Percentiles rank a stretch among this genome's conserved stretches.
phyloP scores from a whole-genome alignment of 208 protist genomes.

The Phytomonas sp. region DNA sequence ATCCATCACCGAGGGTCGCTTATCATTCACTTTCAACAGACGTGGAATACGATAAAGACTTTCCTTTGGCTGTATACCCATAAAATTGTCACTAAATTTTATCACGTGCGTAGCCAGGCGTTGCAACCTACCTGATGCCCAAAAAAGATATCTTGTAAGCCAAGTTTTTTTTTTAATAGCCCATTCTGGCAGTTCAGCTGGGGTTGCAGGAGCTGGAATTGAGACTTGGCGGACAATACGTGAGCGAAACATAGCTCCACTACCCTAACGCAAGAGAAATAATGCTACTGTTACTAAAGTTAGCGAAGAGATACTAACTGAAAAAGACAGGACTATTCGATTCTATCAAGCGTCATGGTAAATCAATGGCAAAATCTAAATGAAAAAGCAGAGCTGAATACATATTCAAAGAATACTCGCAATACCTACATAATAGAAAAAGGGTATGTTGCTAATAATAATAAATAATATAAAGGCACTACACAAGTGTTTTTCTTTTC shows the following conservation, averaged over 20 bases:
- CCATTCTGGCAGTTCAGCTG: slow-evolving; percentile 57
- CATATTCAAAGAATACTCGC: background rate
- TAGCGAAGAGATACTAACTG: background rate
- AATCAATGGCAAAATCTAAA: background rate
- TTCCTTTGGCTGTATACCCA: slow-evolving; percentile 75
- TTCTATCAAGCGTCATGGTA: background rate
- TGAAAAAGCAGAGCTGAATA: slow-evolving; percentile 7
- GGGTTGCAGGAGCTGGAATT: slow-evolving; percentile 20
- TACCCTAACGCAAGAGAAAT: slow-evolving; percentile 11
- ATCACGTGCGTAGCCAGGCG: slow-evolving; percentile 29
- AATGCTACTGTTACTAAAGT: slow-evolving; percentile 5
- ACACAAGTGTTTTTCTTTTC: background rate
- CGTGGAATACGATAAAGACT: slow-evolving; percentile 69
- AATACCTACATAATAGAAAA: background rate
- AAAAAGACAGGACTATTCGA: background rate
- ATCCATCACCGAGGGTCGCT: slow-evolving; percentile 74
- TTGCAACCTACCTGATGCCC: slow-evolving; percentile 31
- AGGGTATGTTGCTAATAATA: background rate
- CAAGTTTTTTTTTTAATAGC: slow-evolving; percentile 46
- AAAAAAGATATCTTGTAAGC: slow-evolving; percentile 35
- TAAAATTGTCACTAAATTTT: slow-evolving; percentile 44
- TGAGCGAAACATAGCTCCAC: slow-evolving; percentile 28
- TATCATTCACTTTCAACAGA: slow-evolving; percentile 60
- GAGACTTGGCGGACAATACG: slow-evolving; percentile 18
- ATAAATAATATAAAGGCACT: too few relatives aligned